Percentiles rank a stretch among this genome's conserved stretches.
Conservation (phyloP, 257 asterid genomes). For the Knoxia roxburghii region DNA sequence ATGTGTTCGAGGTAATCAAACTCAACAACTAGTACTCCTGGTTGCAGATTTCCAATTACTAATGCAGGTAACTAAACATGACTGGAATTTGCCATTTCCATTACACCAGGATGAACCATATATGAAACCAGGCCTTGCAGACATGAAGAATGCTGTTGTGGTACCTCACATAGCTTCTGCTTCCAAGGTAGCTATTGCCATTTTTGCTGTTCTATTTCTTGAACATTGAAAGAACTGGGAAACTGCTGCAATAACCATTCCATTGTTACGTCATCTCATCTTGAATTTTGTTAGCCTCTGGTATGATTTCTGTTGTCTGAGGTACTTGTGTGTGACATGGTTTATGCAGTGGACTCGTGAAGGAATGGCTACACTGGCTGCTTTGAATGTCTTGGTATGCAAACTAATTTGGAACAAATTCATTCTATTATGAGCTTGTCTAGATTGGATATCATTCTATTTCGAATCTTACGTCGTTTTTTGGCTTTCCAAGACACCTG, state of each 20-base stretch:
- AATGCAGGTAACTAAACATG: background rate
- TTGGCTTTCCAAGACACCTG: too few relatives aligned
- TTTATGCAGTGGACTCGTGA: conserved; percentile 93
- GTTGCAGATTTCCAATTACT: background rate
- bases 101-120: conserved; percentile 74
- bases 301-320: background rate
- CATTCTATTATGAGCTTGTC: background rate
- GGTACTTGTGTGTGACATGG: conserved; percentile 1
- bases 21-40: too few relatives aligned
- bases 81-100: background rate
- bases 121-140: conserved; percentile 91
- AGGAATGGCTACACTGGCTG: conserved; percentile 98
- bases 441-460: too few relatives aligned
- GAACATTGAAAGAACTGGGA: background rate
- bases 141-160: conserved; percentile 81
- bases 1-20: conserved; percentile 80
- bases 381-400: conserved; percentile 85
- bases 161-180: conserved; percentile 99
- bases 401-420: background rate
- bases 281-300: background rate
- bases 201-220: background rate
- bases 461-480: too few relatives aligned
- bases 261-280: background rate
- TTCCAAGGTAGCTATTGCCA: conserved; percentile 55
- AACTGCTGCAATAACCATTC: background rate